A percentile compares a stretch with the other conserved stretches of the same genome.
Conservation (phyloP, 2,329 filamentous ascomycete species). For the Thelonectria discophora region DNA sequence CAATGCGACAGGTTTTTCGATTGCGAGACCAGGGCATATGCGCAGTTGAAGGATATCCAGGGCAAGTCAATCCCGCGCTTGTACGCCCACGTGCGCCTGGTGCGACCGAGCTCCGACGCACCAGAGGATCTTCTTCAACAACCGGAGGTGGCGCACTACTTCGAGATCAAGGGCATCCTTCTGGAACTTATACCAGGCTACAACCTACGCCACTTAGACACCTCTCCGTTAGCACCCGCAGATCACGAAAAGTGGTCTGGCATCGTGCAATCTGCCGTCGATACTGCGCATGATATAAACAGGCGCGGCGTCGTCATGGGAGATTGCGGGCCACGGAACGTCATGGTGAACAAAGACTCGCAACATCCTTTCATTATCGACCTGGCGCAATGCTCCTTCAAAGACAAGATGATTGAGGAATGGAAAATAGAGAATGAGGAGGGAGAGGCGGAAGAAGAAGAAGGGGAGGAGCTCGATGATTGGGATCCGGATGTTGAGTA, state of each 20-base stretch:
- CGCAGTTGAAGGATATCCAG: conserved; percentile 1
- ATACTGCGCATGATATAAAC: conserved; percentile 17
- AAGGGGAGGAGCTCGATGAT: no score
- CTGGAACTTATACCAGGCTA: conserved; percentile 11
- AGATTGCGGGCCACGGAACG: conserved; percentile 15
- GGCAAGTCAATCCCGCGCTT: conserved; percentile 7
- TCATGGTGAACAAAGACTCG: conserved; percentile 5
- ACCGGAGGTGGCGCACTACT: neutral
- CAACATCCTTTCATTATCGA: conserved; percentile 15
- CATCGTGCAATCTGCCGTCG: conserved; percentile 15
- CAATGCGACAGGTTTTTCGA: conserved; percentile 4
- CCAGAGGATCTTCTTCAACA: neutral
- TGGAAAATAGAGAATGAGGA: neutral
- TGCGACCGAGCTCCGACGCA: neutral
- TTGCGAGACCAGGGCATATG: conserved; percentile 8
- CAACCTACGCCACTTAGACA: conserved; percentile 4
- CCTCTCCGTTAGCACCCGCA: conserved; percentile 1
- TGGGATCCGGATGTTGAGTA: conserved; percentile 11
- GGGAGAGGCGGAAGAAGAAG: neutral
- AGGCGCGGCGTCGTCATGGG: conserved; percentile 7
- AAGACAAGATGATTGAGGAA: conserved; percentile 10
- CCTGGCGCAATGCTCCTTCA: conserved; percentile 13
- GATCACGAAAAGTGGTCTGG: neutral
- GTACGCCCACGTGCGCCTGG: conserved; percentile 16
- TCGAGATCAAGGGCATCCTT: conserved; percentile 8